Conservation (phyloP, 257 asterid genomes). For the Penstemon davidsonii region DNA sequence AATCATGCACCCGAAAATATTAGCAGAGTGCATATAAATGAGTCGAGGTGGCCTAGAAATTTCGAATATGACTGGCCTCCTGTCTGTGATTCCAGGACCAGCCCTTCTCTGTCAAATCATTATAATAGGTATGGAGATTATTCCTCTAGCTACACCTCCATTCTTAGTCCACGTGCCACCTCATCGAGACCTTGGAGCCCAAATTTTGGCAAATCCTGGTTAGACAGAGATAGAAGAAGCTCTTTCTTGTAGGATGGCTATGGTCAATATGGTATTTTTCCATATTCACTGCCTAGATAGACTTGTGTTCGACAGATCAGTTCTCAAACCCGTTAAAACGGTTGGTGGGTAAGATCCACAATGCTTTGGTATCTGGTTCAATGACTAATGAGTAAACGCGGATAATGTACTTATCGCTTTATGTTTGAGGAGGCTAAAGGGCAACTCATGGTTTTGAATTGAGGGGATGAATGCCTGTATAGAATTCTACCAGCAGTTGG, state of each 20-base stretch:
- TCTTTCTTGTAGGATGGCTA: constrained; percentile 40
- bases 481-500: background rate
- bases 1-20: constrained; percentile 28
- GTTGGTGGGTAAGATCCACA: background rate
- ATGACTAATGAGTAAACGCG: background rate
- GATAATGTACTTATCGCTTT: background rate
- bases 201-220: constrained; percentile 50
- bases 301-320: background rate
- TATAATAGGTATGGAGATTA: constrained; percentile 44
- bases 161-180: constrained; percentile 40
- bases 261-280: constrained; percentile 38
- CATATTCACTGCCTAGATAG: constrained; percentile 53
- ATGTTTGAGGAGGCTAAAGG: background rate
- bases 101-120: constrained; percentile 55
- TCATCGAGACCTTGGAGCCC: constrained; percentile 51
- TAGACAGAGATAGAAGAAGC: constrained; percentile 69
- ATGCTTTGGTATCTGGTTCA: background rate
- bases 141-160: constrained; percentile 44
- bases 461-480: background rate
- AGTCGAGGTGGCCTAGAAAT: constrained; percentile 42
- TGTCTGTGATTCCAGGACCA: constrained; percentile 66
- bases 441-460: background rate
- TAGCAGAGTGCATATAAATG: constrained; percentile 28
- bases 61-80: constrained; percentile 77
- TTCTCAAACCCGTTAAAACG: background rate